A percentile compares a stretch with the other conserved stretches of the same genome.
Conservation (phyloP, 768 basidiomycete species). For the Panus rudis region DNA sequence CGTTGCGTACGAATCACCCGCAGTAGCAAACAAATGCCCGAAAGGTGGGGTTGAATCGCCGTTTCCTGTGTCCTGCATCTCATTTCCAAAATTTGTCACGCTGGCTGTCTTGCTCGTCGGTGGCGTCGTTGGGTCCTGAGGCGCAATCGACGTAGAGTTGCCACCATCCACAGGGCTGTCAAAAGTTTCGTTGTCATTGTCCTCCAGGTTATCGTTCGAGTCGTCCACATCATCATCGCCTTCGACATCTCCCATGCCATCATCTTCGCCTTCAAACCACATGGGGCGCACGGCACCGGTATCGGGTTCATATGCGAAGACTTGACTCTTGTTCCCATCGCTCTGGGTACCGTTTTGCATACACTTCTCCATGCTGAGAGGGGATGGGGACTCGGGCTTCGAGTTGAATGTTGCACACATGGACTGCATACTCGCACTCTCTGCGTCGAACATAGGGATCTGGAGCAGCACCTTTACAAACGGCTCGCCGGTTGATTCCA, state of each 20-base stretch:
- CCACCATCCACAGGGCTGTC: constrained; percentile 2
- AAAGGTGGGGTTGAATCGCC: constrained; percentile 16
- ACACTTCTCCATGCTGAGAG: constrained; percentile 46
- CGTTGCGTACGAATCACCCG: constrained; percentile 10
- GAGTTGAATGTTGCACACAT: constrained; percentile 62
- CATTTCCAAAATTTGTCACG: constrained; percentile 13
- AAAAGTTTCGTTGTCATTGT: constrained; percentile 2
- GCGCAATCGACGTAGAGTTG: constrained; percentile 10
- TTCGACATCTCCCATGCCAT: constrained; percentile 17
- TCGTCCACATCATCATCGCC: constrained; percentile 6
- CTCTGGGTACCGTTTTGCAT: constrained; percentile 10
- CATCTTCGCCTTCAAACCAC: constrained; percentile 29
- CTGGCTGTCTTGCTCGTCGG: constrained; percentile 11
- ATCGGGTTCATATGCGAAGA: constrained; percentile 46
- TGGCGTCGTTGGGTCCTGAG: constrained; percentile 14
- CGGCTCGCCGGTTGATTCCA: neutral
- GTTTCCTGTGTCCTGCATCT: constrained; percentile 12
- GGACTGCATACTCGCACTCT: constrained; percentile 26
- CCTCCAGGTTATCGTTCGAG: constrained; percentile 3
- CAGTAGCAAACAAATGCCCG: constrained; percentile 10
- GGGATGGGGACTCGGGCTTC: constrained; percentile 37
- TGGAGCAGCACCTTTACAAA: constrained; percentile 34
- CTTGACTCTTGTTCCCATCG: constrained; percentile 40
- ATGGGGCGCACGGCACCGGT: constrained; percentile 50
- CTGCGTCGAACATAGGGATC: constrained; percentile 35